Percentiles rank a stretch among this genome's conserved stretches.
phyloP scores from a whole-genome alignment of 140 eudicot genomes.

The Flaveria floridana region DNA sequence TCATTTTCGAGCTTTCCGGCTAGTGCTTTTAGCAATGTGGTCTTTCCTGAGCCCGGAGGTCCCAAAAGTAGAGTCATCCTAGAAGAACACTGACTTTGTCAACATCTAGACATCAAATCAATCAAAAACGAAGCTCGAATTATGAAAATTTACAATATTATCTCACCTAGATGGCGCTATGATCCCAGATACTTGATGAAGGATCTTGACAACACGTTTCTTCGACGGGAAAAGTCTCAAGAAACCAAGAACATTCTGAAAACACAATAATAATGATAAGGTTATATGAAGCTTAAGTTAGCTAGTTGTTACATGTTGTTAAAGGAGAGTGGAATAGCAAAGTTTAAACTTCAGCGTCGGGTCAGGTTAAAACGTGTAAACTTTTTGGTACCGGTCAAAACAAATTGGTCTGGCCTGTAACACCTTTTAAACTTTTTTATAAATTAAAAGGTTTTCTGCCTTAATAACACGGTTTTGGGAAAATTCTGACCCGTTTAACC shows the following conservation, averaged over 20 bases:
- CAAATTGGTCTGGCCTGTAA: neutral
- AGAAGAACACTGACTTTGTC: conserved; percentile 11
- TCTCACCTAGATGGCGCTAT: conserved; percentile 52
- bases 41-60: conserved; percentile 61
- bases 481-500: no score
- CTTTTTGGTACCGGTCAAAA: neutral
- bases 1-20: conserved; percentile 54
- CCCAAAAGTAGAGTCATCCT: conserved; percentile 63
- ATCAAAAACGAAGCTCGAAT: neutral
- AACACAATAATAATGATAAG: conserved; percentile 10
- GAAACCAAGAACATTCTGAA: conserved; percentile 35
- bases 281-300: neutral
- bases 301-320: neutral
- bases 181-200: conserved; percentile 49
- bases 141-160: neutral
- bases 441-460: no score
- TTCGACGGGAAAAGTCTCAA: conserved; percentile 50
- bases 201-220: conserved; percentile 53
- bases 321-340: no score
- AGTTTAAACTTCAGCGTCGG: neutral
- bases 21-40: conserved; percentile 47
- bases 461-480: neutral
- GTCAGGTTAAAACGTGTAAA: neutral
- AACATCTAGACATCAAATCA: neutral
- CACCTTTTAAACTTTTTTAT: neutral